Conservation (phyloP, 345 rosid species). For the Bruguiera gymnorhiza region DNA sequence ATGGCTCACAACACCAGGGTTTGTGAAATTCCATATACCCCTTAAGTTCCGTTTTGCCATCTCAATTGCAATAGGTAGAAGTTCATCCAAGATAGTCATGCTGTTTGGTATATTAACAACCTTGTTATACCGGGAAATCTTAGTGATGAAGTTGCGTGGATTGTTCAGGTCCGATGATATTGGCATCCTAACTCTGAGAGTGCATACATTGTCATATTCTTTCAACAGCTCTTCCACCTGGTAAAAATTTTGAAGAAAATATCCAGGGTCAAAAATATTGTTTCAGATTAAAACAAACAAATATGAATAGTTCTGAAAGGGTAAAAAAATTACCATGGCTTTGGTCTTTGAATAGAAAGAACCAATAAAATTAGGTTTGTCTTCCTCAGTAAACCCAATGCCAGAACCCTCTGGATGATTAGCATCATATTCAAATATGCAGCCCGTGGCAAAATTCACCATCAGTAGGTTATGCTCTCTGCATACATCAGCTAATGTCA, state of each 20-base stretch:
- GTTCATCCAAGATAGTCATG: constrained; percentile 75
- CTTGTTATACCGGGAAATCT: constrained; percentile 63
- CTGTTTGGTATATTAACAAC: constrained; percentile 82
- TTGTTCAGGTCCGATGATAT: constrained; percentile 72
- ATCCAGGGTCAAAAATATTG: neutral
- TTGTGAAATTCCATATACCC: constrained; percentile 83
- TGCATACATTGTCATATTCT: constrained; percentile 71
- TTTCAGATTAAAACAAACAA: neutral
- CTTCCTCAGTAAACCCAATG: constrained; percentile 67
- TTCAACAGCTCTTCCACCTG: constrained; percentile 71
- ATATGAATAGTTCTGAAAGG: neutral
- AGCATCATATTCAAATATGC: constrained; percentile 70
- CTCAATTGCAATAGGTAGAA: constrained; percentile 67
- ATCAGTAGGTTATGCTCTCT: constrained; percentile 59
- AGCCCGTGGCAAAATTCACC: constrained; percentile 80
- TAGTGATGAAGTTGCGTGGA: constrained; percentile 71
- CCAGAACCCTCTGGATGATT: constrained; percentile 59
- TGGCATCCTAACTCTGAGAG: constrained; percentile 69
- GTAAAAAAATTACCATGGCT: constrained; percentile 50
- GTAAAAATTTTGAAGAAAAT: constrained; percentile 2
- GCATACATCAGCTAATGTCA: constrained; percentile 74
- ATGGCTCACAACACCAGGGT: constrained; percentile 75
- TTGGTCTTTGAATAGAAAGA: constrained; percentile 84
- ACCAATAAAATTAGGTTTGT: constrained; percentile 63
- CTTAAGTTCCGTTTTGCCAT: constrained; percentile 70